Evolutionary conservation across 2,329 filamentous ascomycete genomes (phyloP).

Genomic region (Periconia sp.): DNA sequence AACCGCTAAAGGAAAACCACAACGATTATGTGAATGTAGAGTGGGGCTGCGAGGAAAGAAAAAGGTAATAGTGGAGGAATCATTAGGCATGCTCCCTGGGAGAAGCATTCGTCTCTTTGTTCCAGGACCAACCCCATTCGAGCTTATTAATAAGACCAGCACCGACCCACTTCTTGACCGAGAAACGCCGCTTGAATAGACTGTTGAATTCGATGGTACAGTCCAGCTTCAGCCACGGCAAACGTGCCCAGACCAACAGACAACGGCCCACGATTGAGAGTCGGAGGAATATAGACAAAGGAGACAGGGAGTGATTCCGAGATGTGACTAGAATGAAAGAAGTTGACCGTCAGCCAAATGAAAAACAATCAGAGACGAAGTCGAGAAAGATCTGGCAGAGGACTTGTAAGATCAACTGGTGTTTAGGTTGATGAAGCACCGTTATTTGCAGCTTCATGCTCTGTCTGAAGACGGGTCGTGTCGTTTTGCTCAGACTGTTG

Average conservation of each 20-base stretch:
- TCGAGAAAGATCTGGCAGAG: constrained; percentile 13
- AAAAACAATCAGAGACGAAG: constrained; percentile 20
- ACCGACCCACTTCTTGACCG: constrained; percentile 17
- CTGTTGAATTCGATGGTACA: constrained; percentile 10
- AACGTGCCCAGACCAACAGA: constrained; percentile 28
- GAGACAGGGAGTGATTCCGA: constrained; percentile 24
- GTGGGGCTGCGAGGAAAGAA: background rate
- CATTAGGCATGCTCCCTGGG: constrained; percentile 22
- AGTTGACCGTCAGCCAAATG: constrained; percentile 33
- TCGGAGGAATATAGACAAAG: constrained; percentile 35
- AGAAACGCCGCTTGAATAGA: constrained; percentile 27
- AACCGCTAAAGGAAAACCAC: constrained; percentile 3
- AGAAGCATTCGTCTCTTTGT: constrained; percentile 19
- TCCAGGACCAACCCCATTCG: constrained; percentile 33
- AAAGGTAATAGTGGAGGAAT: constrained; percentile 13
- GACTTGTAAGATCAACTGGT: constrained; percentile 10
- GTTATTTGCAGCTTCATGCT: constrained; percentile 28
- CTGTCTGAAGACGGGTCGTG: constrained; percentile 10
- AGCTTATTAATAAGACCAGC: constrained; percentile 20
- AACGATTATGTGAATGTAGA: constrained; percentile 6
- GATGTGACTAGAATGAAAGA: constrained; percentile 28
- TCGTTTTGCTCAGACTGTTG: constrained; percentile 13
- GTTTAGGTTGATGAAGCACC: constrained; percentile 27
- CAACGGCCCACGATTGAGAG: constrained; percentile 27
- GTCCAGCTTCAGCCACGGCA: constrained; percentile 18